Conservation (phyloP, 495 filamentous ascomycete genomes). For the Aspergillus carlsbadensis region DNA sequence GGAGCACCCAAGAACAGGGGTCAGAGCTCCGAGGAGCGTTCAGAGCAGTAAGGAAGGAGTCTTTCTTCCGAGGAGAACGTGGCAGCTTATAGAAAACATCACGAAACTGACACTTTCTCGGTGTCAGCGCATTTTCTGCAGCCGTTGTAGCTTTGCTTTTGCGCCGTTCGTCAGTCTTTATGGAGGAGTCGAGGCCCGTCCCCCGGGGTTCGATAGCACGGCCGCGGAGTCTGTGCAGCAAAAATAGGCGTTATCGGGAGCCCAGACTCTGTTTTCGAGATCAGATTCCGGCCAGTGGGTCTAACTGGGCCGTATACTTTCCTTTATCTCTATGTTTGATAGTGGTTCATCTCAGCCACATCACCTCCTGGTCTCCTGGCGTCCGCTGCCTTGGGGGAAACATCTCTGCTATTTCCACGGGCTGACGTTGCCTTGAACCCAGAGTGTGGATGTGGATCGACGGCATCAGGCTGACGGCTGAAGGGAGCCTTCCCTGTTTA, state of each 20-base stretch:
- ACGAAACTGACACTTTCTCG: background rate
- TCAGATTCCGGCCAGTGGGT: constrained; percentile 5
- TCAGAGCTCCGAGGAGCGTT: background rate
- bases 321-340: background rate
- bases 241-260: background rate
- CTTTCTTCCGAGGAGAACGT: background rate
- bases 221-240: constrained; percentile 9
- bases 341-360: constrained; percentile 7
- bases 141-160: background rate
- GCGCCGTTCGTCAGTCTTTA: background rate
- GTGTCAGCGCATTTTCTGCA: background rate
- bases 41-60: background rate
- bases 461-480: background rate
- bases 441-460: constrained; percentile 5
- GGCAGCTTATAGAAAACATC: background rate
- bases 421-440: background rate
- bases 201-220: background rate
- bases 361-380: background rate
- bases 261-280: constrained; percentile 1
- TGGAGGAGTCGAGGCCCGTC: constrained; percentile 1
- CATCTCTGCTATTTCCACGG: background rate
- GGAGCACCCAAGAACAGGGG: background rate
- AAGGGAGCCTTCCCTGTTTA: constrained; percentile 1
- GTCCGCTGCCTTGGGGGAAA: background rate
- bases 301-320: background rate